A percentile compares a stretch with the other conserved stretches of the same genome.
phyloP scores from a whole-genome alignment of 1,139 yeast genomes.

The Citeromyces hawaiiensis region DNA sequence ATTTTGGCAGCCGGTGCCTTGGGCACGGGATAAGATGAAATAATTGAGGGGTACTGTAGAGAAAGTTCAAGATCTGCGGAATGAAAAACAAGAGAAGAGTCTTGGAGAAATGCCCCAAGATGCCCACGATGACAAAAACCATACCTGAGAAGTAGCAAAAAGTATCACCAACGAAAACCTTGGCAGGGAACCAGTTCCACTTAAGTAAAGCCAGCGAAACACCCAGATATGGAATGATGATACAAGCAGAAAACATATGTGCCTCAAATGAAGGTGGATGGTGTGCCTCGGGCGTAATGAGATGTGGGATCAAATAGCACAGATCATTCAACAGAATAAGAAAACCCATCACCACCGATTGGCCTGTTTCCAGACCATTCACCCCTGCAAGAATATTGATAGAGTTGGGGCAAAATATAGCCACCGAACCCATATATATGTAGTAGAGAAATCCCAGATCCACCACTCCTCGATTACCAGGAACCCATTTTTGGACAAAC shows the following conservation, averaged over 20 bases:
- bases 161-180: conserved; percentile 94
- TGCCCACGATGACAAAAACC: conserved; percentile 97
- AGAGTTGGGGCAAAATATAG: conserved; percentile 94
- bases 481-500: conserved; percentile 31
- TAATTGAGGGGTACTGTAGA: conserved; percentile 83
- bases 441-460: conserved; percentile 78
- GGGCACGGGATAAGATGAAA: conserved; percentile 87
- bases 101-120: conserved; percentile 90
- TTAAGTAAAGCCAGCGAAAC: conserved; percentile 66
- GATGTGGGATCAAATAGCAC: conserved; percentile 41
- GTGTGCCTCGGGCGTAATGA: conserved; percentile 14
- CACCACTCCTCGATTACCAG: conserved; percentile 25
- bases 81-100: conserved; percentile 74
- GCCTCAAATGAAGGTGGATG: conserved; percentile 62
- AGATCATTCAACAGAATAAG: conserved; percentile 66
- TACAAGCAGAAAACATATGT: conserved; percentile 69
- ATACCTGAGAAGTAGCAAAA: conserved; percentile 96
- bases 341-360: conserved; percentile 64
- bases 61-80: conserved; percentile 83
- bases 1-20: conserved; percentile 80
- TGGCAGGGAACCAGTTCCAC: conserved; percentile 84
- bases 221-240: conserved; percentile 78
- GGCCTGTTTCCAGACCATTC: conserved; percentile 95
- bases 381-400: conserved; percentile 93
- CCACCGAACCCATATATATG: conserved; percentile 78